These are phyloP conservation scores for Penicillium sp. DNA, from an alignment of 2,329 filamentous ascomycete species.

Conservation along the genomic window DNA sequence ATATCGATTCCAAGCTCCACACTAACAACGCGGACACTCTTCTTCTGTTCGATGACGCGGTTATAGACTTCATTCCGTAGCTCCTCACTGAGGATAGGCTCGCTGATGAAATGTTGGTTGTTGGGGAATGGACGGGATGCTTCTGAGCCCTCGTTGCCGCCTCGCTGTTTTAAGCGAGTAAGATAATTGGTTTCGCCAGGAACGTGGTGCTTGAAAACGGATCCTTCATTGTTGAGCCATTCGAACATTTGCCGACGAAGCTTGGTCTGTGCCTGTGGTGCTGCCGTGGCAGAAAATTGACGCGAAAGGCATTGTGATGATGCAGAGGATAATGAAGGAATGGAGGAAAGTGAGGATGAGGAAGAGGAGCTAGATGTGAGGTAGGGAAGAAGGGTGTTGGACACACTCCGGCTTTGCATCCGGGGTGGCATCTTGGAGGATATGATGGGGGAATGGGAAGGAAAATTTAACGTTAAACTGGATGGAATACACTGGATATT, in stretches of 20 bases:
- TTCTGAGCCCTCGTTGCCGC: not conserved
- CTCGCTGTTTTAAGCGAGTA: slow-evolving; percentile 15
- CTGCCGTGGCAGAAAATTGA: slow-evolving; percentile 33
- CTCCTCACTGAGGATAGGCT: slow-evolving; percentile 69
- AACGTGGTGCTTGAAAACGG: slow-evolving; percentile 28
- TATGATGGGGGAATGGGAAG: not conserved
- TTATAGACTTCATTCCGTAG: slow-evolving; percentile 71
- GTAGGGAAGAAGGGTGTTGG: slow-evolving; percentile 33
- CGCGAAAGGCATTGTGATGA: slow-evolving; percentile 23
- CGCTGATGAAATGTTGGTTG: slow-evolving; percentile 68
- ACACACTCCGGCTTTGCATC: slow-evolving; percentile 36
- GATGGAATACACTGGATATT: not conserved
- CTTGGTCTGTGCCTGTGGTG: slow-evolving; percentile 48
- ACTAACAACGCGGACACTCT: slow-evolving; percentile 72
- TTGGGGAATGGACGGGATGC: slow-evolving; percentile 64
- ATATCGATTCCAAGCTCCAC: slow-evolving; percentile 76
- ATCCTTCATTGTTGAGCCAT: slow-evolving; percentile 51
- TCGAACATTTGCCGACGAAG: slow-evolving; percentile 55
- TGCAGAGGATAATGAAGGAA: slow-evolving; percentile 9
- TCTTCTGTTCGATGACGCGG: slow-evolving; percentile 62
- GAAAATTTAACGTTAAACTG: not conserved
- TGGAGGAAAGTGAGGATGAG: slow-evolving; percentile 19
- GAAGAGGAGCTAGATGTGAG: slow-evolving; percentile 29
- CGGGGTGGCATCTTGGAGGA: slow-evolving; percentile 37
- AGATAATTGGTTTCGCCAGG: slow-evolving; percentile 34